Conservation (phyloP, 2,329 filamentous ascomycete species). For the Parastagonospora nodorum region DNA sequence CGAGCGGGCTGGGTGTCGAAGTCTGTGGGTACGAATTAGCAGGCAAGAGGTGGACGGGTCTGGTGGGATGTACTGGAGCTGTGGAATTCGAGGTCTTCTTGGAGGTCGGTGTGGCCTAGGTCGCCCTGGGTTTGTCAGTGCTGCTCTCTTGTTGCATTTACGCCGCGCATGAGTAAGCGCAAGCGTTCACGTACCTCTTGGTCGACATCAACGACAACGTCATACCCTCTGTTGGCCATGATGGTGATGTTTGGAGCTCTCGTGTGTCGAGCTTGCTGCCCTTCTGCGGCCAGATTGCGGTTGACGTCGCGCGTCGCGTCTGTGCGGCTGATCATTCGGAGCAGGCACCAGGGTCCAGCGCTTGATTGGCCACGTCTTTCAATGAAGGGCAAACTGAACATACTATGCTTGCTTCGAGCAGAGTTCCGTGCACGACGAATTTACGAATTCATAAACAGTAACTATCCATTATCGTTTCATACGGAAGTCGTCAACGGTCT, state of each 20-base stretch:
- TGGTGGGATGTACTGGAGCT: constrained; percentile 66
- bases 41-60: not conserved
- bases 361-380: constrained; percentile 11
- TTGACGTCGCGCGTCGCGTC: constrained; percentile 34
- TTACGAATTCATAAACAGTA: too few relatives aligned
- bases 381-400: too few relatives aligned
- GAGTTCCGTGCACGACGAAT: too few relatives aligned
- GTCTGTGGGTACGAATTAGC: constrained; percentile 50
- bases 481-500: too few relatives aligned
- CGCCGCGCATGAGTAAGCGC: not conserved
- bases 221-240: constrained; percentile 88
- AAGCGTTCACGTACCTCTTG: constrained; percentile 70
- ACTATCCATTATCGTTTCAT: too few relatives aligned
- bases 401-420: too few relatives aligned
- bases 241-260: constrained; percentile 13
- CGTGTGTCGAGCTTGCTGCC: constrained; percentile 26
- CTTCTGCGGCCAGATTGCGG: constrained; percentile 41
- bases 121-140: constrained; percentile 70
- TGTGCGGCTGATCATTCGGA: constrained; percentile 27
- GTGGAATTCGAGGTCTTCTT: constrained; percentile 99
- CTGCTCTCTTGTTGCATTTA: not conserved
- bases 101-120: constrained; percentile 95
- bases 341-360: constrained; percentile 15
- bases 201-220: constrained; percentile 97
- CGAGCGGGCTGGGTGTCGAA: constrained; percentile 67